Evolutionary conservation across 257 asterid species (phyloP).

Genomic region (Solanum pinnatisectum): DNA sequence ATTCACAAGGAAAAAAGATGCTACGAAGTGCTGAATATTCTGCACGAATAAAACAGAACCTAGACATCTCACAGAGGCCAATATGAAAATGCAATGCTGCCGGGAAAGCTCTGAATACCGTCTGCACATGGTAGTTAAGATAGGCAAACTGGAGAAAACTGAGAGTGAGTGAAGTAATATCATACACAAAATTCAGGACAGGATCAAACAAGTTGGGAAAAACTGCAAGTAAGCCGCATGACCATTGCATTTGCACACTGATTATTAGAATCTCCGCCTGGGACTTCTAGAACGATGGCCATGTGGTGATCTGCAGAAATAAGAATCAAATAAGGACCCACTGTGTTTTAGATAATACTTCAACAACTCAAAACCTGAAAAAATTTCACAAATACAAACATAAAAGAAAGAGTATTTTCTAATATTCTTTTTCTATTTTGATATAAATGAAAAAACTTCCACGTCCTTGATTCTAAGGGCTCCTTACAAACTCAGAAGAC

Average conservation of each 20-base stretch:
- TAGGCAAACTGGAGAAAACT: neutral
- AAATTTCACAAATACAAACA: neutral
- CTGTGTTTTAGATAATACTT: neutral
- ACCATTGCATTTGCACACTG: neutral
- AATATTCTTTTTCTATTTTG: neutral
- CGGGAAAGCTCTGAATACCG: neutral
- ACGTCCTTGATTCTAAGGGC: neutral
- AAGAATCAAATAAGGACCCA: neutral
- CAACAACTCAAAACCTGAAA: neutral
- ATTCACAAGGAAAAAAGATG: neutral
- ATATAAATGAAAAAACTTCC: neutral
- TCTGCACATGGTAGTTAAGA: neutral
- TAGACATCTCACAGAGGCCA: neutral
- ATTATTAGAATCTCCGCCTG: constrained; percentile 57
- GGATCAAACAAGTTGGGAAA: neutral
- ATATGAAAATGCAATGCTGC: neutral
- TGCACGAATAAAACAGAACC: neutral
- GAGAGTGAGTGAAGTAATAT: neutral
- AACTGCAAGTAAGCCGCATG: neutral
- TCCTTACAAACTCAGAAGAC: neutral
- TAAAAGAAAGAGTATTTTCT: neutral
- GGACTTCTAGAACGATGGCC: constrained; percentile 91
- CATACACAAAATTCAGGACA: neutral
- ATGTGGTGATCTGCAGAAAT: constrained; percentile 64
- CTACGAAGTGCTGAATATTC: no score